Evolutionary conservation across 2,329 filamentous ascomycete species (phyloP), one percentile per base, ranked within the genome.

Genomic region (Plectosphaerella plurivora): DNA sequence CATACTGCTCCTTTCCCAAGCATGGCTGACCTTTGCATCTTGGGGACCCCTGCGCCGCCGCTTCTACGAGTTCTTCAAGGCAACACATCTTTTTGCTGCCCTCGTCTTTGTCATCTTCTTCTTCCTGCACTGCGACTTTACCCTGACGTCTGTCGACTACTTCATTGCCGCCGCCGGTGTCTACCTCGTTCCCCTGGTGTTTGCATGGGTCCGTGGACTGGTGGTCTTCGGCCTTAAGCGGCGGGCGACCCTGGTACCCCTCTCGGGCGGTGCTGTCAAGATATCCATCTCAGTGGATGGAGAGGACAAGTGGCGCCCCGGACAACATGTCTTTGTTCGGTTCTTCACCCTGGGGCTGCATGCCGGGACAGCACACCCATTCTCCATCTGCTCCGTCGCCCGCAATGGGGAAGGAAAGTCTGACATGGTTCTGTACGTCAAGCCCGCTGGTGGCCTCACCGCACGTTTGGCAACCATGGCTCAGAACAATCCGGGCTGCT

Each of bases 41-140:
- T 47, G 46, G 39, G 41, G 16, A 39, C 14, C 18, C 41, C 18
- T 33, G 25, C 25, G 25, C 25, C 25, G 77, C 50, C 70, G 74
- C 1, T 77, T 68, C 57, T 84, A 85, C 60, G 82, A 86, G 56
- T 79, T 82, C 59, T 85, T 85, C 75, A 84, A 84, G 57, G 71
- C 70, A 4, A 75, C 77, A 0, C 82, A 85, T 59, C 73, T 78
- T 54, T 52, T 79, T 18, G 73, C 74, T 4, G 80, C 75, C 0
- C 56, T 79, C 4, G 58, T 82, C 2, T 85, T 84, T 57, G 66
- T 83, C 16, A 48, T 84, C 9, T 81, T 82, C 60, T 78, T 85
- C 63, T 84, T 85, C 65, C 70, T 82, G 49, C 82, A 85, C 64
- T 84, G 81, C 61, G 74, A 79, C 61, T 77, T 74, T 62, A 72